Evolutionary conservation across 306 rosid species (phyloP).

Genomic region (Malus domestica): DNA sequence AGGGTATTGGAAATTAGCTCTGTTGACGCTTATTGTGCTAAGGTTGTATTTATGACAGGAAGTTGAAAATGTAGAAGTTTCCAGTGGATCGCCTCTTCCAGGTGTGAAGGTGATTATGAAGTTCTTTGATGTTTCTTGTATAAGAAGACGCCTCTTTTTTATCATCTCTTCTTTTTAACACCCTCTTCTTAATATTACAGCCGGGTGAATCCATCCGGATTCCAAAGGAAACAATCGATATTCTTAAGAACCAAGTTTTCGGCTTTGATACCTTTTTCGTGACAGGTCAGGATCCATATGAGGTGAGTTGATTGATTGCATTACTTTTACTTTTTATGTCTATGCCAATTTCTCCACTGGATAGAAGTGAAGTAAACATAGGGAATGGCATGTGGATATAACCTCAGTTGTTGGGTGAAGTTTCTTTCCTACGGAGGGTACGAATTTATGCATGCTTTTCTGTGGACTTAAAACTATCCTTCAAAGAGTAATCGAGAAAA

Average conservation of each 20-base stretch:
- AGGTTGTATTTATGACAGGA: slow-evolving; percentile 49
- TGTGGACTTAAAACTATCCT: not conserved
- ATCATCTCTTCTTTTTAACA: slow-evolving; percentile 12
- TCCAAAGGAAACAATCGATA: slow-evolving; percentile 75
- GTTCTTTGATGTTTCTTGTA: slow-evolving; percentile 17
- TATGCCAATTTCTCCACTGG: not conserved
- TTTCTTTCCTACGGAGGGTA: not conserved
- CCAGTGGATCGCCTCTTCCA: slow-evolving; percentile 98
- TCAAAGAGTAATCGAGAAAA: not conserved
- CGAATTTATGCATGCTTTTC: not conserved
- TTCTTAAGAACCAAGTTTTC: slow-evolving; percentile 78
- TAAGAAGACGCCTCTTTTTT: slow-evolving; percentile 15
- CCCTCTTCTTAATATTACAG: slow-evolving; percentile 28
- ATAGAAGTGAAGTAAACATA: not conserved
- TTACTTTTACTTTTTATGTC: not conserved
- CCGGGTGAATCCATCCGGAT: slow-evolving; percentile 66
- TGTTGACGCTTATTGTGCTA: slow-evolving; percentile 19
- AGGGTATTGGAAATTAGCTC: not conserved
- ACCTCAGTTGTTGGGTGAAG: not conserved
- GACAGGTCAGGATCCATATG: slow-evolving; percentile 90
- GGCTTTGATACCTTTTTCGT: slow-evolving; percentile 93
- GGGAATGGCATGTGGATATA: not conserved
- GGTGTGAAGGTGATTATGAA: slow-evolving; percentile 87
- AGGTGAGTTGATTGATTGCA: slow-evolving; percentile 42
- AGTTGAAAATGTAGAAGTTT: slow-evolving; percentile 53